Base-by-base conservation (phyloP, 78 protist species). In the Neovahlkampfia damariscottae region DNA sequence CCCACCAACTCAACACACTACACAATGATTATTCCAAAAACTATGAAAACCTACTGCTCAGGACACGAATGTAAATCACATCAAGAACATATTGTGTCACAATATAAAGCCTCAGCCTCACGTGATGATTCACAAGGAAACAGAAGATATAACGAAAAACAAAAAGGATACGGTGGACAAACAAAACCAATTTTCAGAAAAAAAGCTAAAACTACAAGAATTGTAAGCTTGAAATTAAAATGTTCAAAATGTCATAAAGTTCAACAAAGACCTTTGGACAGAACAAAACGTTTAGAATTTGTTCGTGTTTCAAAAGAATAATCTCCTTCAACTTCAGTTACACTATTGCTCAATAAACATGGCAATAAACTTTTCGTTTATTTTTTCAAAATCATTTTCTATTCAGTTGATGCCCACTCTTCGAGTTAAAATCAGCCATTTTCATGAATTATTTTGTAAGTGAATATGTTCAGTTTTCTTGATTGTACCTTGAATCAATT, bases 141-240 rank as follows among this genome's bases (percentile, higher is more conserved):
- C 94, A 86, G 99, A 41, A 96, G 99, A 74, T 96, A 96, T 91
- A 96, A 93, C 84, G 79, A 94, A 38, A 95, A 95, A 90, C 97
- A 94, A 93, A 7, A 59, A 4, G 99, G 99, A 59, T 97, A 90
- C 81, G 99, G 99, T 72, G 98, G 98, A 1, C 98, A 97, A 90
- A 97, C 96, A 75, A 94, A 96, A 93, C 98, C 97, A 34, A 88
- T 96, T 38, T 94, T 96, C 92, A 89, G 84, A 82, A 94, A 94
- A 90, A 94, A 96, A 89, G 96, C 96, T 72, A 96, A 94, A 90
- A 90, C 95, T 62, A 94, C 98, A 75, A 94, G 93, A 89, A 96
- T 94, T 94, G 88, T 93, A 85, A 86, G 84, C 3, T 91, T 96
- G 62, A 84, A 91, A 36, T 82, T 93, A 62, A 94, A 93, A 73